These are phyloP conservation scores for Neoboletus brunneissimus DNA, from an alignment of 768 basidiomycete genomes.

Conservation along the genomic window DNA sequence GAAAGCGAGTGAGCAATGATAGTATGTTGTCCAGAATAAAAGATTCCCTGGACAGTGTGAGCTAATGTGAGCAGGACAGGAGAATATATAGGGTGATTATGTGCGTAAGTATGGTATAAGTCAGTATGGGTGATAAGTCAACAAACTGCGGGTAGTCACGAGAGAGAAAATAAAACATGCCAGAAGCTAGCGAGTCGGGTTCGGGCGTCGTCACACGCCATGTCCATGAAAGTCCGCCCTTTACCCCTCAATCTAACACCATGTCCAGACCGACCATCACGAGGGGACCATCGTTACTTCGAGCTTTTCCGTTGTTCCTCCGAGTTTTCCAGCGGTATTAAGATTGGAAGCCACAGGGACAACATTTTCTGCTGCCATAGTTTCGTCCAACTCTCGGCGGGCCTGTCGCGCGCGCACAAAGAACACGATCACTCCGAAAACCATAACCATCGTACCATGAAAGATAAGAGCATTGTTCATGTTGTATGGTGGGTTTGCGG, in stretches of 20 bases:
- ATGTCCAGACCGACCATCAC: not conserved
- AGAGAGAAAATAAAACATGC: not conserved
- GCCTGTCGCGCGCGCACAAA: constrained; percentile 59
- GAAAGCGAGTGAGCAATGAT: constrained; percentile 30
- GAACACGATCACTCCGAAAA: constrained; percentile 41
- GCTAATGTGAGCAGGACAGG: not conserved
- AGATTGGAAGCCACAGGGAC: not conserved
- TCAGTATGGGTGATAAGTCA: not conserved
- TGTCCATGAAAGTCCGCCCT: not conserved
- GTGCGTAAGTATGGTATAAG: not conserved
- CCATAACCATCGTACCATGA: constrained; percentile 51
- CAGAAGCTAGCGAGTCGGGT: not conserved
- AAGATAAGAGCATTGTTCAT: constrained; percentile 70
- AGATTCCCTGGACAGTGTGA: not conserved
- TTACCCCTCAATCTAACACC: not conserved
- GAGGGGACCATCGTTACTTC: not conserved
- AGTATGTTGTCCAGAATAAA: not conserved
- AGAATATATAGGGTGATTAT: not conserved
- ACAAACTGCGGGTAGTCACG: not conserved
- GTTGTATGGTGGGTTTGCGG: constrained; percentile 68
- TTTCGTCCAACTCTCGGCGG: constrained; percentile 60
- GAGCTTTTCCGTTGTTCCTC: not conserved
- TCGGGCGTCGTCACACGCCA: not conserved
- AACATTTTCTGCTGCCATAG: constrained; percentile 33
- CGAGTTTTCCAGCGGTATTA: not conserved